A percentile compares a stretch with the other conserved stretches of the same genome.
phyloP scores from a whole-genome alignment of 345 rosid species.

The Excoecaria cochinchinensis region DNA sequence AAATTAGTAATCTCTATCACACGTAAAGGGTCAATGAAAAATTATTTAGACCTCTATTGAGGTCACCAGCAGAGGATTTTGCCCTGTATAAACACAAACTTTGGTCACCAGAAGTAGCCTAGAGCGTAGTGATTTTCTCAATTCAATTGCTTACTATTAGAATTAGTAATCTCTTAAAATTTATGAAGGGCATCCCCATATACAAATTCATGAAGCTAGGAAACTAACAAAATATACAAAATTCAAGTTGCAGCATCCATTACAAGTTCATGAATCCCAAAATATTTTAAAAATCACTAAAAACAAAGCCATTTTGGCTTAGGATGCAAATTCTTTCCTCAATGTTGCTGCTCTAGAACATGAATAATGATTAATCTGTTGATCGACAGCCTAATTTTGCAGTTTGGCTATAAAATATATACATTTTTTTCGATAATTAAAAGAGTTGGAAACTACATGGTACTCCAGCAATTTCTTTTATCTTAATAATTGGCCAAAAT shows the following conservation, averaged over 20 bases:
- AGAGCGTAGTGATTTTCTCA: no score
- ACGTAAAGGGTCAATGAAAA: background rate
- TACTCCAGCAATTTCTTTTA: no score
- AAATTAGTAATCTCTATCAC: background rate
- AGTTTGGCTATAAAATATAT: background rate
- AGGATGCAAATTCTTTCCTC: background rate
- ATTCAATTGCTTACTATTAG: no score
- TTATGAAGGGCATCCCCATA: no score
- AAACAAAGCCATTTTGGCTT: background rate
- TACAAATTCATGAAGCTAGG: background rate
- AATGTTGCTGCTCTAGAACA: background rate
- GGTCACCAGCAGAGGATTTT: background rate
- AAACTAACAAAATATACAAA: background rate
- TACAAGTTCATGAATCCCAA: background rate
- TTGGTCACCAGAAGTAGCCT: no score
- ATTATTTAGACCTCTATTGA: background rate
- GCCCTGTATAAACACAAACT: background rate
- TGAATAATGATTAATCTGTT: background rate
- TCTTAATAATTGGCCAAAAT: no score
- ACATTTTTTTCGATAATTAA: no score
- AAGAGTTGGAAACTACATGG: no score
- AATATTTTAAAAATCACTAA: background rate
- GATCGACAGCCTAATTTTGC: background rate
- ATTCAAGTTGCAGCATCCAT: background rate
- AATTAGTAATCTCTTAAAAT: no score